Conservation (phyloP, 805 yeast species). For the Brettanomyces nanus region DNA sequence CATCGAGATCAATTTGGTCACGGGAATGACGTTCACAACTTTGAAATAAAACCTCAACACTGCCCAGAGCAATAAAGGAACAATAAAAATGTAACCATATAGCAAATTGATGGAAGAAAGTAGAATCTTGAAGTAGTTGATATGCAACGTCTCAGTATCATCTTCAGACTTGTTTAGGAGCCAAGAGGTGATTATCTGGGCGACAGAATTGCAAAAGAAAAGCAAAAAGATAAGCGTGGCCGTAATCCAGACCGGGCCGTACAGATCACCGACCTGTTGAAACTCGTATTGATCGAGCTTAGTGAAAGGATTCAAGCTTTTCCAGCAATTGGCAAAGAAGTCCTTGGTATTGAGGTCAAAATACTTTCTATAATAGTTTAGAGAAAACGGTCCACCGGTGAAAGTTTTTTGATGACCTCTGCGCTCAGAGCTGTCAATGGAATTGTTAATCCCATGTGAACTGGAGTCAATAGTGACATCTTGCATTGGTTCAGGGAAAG, state of each 20-base stretch:
- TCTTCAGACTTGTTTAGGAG: slow-evolving; percentile 31
- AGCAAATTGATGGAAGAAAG: slow-evolving; percentile 62
- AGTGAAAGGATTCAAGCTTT: slow-evolving; percentile 50
- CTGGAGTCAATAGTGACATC: slow-evolving; percentile 1
- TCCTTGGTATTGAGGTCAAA: slow-evolving; percentile 64
- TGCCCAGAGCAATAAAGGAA: slow-evolving; percentile 52
- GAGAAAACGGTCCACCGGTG: slow-evolving; percentile 42
- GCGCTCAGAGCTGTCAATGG: not conserved
- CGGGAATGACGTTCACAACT: slow-evolving; percentile 36
- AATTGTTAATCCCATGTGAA: not conserved
- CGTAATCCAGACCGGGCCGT: slow-evolving; percentile 88
- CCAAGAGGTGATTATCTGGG: slow-evolving; percentile 49
- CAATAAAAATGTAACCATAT: slow-evolving; percentile 65
- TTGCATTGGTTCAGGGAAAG: slow-evolving; percentile 1
- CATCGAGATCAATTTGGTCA: slow-evolving; percentile 58
- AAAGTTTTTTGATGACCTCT: slow-evolving; percentile 17
- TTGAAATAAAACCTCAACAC: slow-evolving; percentile 46
- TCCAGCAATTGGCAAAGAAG: slow-evolving; percentile 44
- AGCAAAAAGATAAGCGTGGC: slow-evolving; percentile 68
- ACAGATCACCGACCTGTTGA: slow-evolving; percentile 56
- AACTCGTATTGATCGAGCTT: slow-evolving; percentile 25
- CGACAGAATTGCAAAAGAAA: slow-evolving; percentile 68
- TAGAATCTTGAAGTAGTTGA: slow-evolving; percentile 52
- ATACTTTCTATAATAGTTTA: slow-evolving; percentile 53
- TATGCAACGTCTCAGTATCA: slow-evolving; percentile 26